Evolutionary conservation across 495 filamentous ascomycete species (phyloP).

Genomic region (Neurospora tetrasperma): DNA sequence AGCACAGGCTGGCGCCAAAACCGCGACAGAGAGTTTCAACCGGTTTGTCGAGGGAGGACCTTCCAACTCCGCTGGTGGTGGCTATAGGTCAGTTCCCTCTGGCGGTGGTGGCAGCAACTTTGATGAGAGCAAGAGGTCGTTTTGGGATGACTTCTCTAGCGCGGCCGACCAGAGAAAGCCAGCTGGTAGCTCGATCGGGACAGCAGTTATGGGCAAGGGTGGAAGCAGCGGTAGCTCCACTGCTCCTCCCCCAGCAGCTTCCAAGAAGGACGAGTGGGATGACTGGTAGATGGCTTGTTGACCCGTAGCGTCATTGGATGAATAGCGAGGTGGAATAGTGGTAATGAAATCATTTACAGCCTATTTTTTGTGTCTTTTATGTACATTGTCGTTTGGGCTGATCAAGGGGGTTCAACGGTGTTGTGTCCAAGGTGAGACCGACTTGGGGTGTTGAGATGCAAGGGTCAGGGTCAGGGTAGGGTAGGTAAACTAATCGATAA

Average conservation of each 20-base stretch:
- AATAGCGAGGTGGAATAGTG: not conserved
- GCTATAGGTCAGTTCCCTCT: constrained; percentile 20
- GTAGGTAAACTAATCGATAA: not conserved
- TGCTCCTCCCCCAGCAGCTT: constrained; percentile 15
- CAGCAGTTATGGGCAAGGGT: constrained; percentile 57
- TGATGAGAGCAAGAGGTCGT: constrained; percentile 63
- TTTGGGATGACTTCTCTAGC: constrained; percentile 76
- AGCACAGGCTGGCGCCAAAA: constrained; percentile 51
- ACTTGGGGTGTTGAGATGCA: not conserved
- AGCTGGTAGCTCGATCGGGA: constrained; percentile 50
- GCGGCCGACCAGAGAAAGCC: constrained; percentile 35
- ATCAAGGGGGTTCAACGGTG: not conserved
- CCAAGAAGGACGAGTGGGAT: constrained; percentile 52
- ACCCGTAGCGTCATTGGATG: not conserved
- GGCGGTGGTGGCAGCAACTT: constrained; percentile 11
- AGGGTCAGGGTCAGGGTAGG: no score
- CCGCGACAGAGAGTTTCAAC: constrained; percentile 65
- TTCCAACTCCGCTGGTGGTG: constrained; percentile 17
- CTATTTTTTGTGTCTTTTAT: not conserved
- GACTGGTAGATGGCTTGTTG: constrained; percentile 44
- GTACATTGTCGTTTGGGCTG: not conserved
- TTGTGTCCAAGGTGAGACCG: not conserved
- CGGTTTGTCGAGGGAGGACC: constrained; percentile 61
- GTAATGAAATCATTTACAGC: not conserved
- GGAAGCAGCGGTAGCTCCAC: constrained; percentile 19